These are phyloP conservation scores for Anthostomella pinea DNA, from an alignment of 2,329 filamentous ascomycete species.

Conservation along the genomic window DNA sequence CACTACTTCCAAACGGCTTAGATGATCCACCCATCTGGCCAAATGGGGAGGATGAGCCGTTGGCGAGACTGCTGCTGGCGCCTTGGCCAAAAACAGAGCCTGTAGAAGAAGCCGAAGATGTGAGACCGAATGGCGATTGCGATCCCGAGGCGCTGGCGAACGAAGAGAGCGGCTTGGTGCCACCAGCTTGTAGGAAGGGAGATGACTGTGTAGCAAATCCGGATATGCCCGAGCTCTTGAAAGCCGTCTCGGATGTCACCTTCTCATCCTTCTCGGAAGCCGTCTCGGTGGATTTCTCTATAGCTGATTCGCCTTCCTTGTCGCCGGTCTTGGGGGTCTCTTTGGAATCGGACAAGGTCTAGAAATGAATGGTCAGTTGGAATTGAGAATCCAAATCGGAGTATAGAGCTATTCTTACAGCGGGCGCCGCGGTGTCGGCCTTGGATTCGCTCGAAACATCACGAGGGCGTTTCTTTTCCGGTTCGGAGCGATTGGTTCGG, in stretches of 20 bases:
- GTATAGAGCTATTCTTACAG: slow-evolving; percentile 29
- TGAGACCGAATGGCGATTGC: slow-evolving; percentile 34
- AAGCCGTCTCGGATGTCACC: slow-evolving; percentile 55
- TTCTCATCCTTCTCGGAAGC: slow-evolving; percentile 32
- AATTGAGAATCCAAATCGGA: background rate
- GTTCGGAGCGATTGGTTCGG: slow-evolving; percentile 53
- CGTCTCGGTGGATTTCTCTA: slow-evolving; percentile 10
- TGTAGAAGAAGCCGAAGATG: slow-evolving; percentile 39
- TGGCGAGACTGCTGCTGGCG: slow-evolving; percentile 30
- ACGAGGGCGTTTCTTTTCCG: slow-evolving; percentile 63
- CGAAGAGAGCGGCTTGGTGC: slow-evolving; percentile 26
- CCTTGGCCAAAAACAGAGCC: slow-evolving; percentile 55
- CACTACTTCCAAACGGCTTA: slow-evolving; percentile 37
- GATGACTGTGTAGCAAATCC: slow-evolving; percentile 65
- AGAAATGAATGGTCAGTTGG: slow-evolving; percentile 5
- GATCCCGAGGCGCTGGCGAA: slow-evolving; percentile 50
- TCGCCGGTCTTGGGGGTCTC: slow-evolving; percentile 3
- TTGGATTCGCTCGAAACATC: slow-evolving; percentile 45
- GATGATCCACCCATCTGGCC: slow-evolving; percentile 23
- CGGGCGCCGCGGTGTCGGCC: slow-evolving; percentile 28
- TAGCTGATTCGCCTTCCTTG: slow-evolving; percentile 10
- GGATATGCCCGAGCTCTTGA: slow-evolving; percentile 54
- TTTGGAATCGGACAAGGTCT: slow-evolving; percentile 15
- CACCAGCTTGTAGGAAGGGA: slow-evolving; percentile 28
- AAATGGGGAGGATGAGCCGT: slow-evolving; percentile 29